Conservation (phyloP, 2,329 filamentous ascomycete species). For the Triangularia setosa region DNA sequence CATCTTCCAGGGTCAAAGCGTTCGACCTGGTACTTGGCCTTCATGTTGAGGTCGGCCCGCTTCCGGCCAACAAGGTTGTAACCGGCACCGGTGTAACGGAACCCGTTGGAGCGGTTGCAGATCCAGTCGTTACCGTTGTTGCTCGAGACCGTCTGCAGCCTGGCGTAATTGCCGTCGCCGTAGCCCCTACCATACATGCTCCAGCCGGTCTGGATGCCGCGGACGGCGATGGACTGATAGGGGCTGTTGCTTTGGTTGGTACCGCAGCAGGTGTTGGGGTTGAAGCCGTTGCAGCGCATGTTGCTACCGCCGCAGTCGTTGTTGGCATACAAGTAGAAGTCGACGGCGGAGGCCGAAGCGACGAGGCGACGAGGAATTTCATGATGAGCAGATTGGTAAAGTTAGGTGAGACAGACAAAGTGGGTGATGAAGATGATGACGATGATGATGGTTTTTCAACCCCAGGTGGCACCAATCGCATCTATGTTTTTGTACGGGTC, state of each 20-base stretch:
- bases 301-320: background rate
- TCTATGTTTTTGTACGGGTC: too few species aligned
- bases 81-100: background rate
- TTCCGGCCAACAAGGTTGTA: background rate
- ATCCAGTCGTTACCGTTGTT: background rate
- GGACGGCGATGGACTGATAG: background rate
- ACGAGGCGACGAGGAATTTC: background rate
- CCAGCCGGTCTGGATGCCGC: background rate
- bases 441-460: background rate
- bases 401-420: background rate
- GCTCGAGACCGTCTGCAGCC: background rate
- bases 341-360: background rate
- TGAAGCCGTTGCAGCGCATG: background rate
- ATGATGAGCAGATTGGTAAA: background rate
- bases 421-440: background rate
- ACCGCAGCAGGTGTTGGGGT: background rate
- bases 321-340: background rate
- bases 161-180: background rate
- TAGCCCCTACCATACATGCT: background rate
- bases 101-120: background rate
- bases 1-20: background rate
- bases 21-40: background rate
- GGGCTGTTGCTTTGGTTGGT: background rate
- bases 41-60: background rate
- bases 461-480: too few species aligned